Conservation (phyloP, 768 basidiomycete genomes). For the Candolleomyces efflorescens region DNA sequence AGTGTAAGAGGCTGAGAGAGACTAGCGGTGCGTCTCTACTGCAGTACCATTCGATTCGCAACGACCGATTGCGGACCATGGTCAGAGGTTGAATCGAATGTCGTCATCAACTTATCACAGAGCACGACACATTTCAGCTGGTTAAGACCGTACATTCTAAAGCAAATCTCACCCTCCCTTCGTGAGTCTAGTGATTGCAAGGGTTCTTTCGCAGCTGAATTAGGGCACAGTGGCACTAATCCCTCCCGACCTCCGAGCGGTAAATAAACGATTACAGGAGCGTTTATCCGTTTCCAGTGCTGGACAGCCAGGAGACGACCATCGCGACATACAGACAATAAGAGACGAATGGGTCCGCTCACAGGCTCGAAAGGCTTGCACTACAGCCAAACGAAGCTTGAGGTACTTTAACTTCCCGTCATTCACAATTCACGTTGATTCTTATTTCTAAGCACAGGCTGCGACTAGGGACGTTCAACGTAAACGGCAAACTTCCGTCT, state of each 20-base stretch:
- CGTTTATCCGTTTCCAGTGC: slow-evolving; percentile 60
- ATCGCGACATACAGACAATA: slow-evolving; percentile 50
- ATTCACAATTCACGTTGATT: neutral
- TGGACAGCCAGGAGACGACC: slow-evolving; percentile 60
- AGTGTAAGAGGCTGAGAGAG: slow-evolving; percentile 53
- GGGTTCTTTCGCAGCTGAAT: neutral
- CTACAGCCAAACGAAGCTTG: slow-evolving; percentile 27
- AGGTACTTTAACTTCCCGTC: slow-evolving; percentile 18
- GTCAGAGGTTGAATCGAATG: slow-evolving; percentile 19
- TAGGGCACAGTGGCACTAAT: slow-evolving; percentile 31
- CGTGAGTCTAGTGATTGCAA: slow-evolving; percentile 18
- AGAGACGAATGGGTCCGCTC: slow-evolving; percentile 61
- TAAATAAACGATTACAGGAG: slow-evolving; percentile 41
- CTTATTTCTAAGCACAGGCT: slow-evolving; percentile 35
- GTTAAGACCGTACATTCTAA: slow-evolving; percentile 40
- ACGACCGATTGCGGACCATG: neutral
- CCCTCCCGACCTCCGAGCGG: slow-evolving; percentile 54
- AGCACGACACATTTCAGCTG: slow-evolving; percentile 38
- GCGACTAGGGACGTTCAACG: slow-evolving; percentile 79
- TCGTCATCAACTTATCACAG: slow-evolving; percentile 21
- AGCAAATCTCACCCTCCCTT: slow-evolving; percentile 22
- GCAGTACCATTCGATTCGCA: neutral
- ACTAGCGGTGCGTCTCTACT: slow-evolving; percentile 33
- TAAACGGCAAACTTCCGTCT: slow-evolving; percentile 72
- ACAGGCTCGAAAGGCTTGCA: slow-evolving; percentile 33